phyloP scores from a whole-genome alignment of 306 rosid genomes.

The Rubus idaeus region DNA sequence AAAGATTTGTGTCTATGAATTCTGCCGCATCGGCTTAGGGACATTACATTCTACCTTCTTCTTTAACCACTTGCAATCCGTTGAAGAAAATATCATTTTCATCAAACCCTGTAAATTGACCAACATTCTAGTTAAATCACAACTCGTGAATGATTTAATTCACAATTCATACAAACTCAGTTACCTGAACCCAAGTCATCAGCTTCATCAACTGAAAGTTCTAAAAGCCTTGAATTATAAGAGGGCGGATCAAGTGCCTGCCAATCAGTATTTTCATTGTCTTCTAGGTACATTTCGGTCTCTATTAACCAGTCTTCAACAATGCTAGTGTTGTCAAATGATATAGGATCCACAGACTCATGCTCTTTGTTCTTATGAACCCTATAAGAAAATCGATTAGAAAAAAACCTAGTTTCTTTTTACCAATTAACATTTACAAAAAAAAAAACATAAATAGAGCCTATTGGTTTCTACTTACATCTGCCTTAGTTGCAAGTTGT shows the following conservation, averaged over 20 bases:
- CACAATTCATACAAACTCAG: not conserved
- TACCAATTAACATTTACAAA: not conserved
- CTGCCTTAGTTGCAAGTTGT: conserved; percentile 35
- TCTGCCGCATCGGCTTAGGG: conserved; percentile 25
- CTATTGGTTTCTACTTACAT: conserved; percentile 25
- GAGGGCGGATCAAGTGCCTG: conserved; percentile 54
- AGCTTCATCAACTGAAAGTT: conserved; percentile 52
- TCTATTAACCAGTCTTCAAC: conserved; percentile 62
- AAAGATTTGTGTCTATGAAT: conserved; percentile 13
- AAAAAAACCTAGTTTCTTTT: conserved; percentile 2
- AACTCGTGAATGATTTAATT: not conserved
- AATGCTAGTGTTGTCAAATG: conserved; percentile 36
- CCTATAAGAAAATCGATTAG: conserved; percentile 38
- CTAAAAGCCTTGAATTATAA: conserved; percentile 44
- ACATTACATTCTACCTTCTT: conserved; percentile 41
- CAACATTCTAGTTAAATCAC: conserved; percentile 7
- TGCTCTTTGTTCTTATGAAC: conserved; percentile 42
- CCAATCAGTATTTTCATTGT: conserved; percentile 51
- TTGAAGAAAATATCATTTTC: conserved; percentile 58
- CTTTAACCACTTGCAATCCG: conserved; percentile 43
- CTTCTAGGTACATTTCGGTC: conserved; percentile 41
- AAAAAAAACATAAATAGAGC: not conserved
- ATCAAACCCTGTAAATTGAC: conserved; percentile 59
- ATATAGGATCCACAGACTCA: conserved; percentile 50
- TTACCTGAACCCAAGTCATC: conserved; percentile 66